Evolutionary conservation across 768 basidiomycete genomes (phyloP), one percentile per base, ranked within the genome.

Genomic region (Serendipita vermifera): DNA sequence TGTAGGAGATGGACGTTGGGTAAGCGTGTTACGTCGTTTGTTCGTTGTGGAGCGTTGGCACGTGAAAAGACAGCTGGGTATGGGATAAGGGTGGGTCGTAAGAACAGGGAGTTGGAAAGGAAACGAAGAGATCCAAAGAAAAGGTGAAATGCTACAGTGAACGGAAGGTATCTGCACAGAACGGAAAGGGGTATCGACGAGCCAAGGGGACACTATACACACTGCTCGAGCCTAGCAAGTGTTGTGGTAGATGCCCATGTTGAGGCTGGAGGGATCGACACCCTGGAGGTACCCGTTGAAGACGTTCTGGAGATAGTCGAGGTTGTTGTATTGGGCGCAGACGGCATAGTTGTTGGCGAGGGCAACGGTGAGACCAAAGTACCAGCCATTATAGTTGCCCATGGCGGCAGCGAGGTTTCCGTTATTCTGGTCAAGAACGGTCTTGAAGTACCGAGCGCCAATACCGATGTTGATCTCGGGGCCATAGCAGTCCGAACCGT

Each of bases 301-400:
- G 11, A 51, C 46, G 46, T n/a, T n/a, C 5, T 51, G 46, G 24
- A 51, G 46, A 31, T 51, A 51, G 17, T 51, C 46, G n/a, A 51
- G 46, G 27, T 51, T 51, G 29, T 51, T 51, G 46, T 51, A 31
- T n/a, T 51, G 46, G 7, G 46, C 46, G 24, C 46, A 51, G 27
- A 51, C 32, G 46, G 46, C 46, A 29, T 51, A 51, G 46, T 51
- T 51, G 46, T 51, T 51, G 15, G 46, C 46, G 32, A 31, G n/a
- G 7, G 46, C 46, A 51, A 51, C 29, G 27, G 46, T 51, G 7
- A 51, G 27, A 15, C 46, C 46, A 20, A 4, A 7, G n/a, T n/a
- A 15, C 46, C 46, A 51, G 17, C 46, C 46, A 31, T 51, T 51
- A 31, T 51, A 51, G 5, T 20, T 31, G 24, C 46, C 46, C 46